phyloP scores from a whole-genome alignment of 1,284 basidiomycete genomes.

The Flammula alnicola region DNA sequence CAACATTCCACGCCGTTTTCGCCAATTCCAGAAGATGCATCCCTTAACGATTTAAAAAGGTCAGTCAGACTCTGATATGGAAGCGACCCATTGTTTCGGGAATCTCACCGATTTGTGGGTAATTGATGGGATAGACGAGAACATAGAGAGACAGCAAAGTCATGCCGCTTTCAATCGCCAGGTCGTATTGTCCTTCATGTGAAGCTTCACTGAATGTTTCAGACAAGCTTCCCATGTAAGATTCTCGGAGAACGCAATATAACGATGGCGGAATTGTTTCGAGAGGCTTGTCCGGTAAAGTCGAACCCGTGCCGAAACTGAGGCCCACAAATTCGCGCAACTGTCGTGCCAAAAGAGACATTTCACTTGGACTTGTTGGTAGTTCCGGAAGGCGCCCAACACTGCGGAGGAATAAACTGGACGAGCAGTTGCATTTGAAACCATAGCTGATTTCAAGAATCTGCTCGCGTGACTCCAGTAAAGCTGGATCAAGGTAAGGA shows the following conservation, averaged over 20 bases:
- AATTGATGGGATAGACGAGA: conserved; percentile 70
- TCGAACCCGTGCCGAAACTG: conserved; percentile 23
- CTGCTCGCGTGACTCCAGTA: conserved; percentile 60
- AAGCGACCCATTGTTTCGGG: not conserved
- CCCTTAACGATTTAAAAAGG: conserved; percentile 43
- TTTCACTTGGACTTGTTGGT: conserved; percentile 34
- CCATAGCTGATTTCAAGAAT: conserved; percentile 67
- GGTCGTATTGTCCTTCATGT: conserved; percentile 60
- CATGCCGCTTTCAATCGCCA: conserved; percentile 58
- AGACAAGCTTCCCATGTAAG: conserved; percentile 61
- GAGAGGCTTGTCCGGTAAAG: conserved; percentile 34
- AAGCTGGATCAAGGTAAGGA: conserved; percentile 76
- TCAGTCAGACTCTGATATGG: not conserved
- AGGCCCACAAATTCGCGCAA: conserved; percentile 47
- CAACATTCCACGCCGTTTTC: conserved; percentile 74
- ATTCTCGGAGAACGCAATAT: conserved; percentile 53
- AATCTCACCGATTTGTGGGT: conserved; percentile 74
- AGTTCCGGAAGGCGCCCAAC: conserved; percentile 42
- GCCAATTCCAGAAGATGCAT: conserved; percentile 75
- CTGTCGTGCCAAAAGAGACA: conserved; percentile 36
- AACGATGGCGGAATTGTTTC: conserved; percentile 45
- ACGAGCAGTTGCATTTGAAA: conserved; percentile 64
- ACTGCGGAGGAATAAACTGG: conserved; percentile 50
- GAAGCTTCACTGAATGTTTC: conserved; percentile 67
- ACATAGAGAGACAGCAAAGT: conserved; percentile 67